These are phyloP conservation scores for Diospyros kaki DNA, from an alignment of 148 eudicot genomes.

Conservation along the genomic window DNA sequence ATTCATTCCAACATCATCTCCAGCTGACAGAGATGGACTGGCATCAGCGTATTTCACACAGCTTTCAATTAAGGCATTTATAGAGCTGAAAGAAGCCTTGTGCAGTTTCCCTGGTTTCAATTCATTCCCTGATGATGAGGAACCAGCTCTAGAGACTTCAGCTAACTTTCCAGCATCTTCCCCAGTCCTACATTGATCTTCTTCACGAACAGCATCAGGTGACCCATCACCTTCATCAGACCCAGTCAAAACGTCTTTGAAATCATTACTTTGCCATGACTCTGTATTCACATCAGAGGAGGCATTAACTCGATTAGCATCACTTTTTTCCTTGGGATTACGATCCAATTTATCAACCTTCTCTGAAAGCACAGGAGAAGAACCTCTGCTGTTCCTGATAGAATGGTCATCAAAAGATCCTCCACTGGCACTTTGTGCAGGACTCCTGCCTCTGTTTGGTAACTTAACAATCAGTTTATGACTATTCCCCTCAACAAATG, in stretches of 20 bases:
- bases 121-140: conserved; percentile 29
- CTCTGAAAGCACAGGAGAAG: conserved; percentile 56
- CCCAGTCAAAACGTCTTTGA: conserved; percentile 43
- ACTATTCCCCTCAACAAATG: conserved; percentile 36
- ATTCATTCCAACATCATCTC: conserved; percentile 89
- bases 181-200: conserved; percentile 21
- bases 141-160: conserved; percentile 28
- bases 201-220: conserved; percentile 28
- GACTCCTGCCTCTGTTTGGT: conserved; percentile 62
- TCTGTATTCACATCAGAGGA: conserved; percentile 35
- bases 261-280: conserved; percentile 40
- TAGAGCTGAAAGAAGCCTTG: conserved; percentile 70
- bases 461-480: conserved; percentile 81
- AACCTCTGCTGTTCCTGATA: conserved; percentile 46
- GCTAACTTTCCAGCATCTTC: conserved; percentile 22
- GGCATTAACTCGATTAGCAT: conserved; percentile 18
- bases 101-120: conserved; percentile 35
- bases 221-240: conserved; percentile 38
- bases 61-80: conserved; percentile 84
- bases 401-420: conserved; percentile 54
- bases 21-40: conserved; percentile 38
- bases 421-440: conserved; percentile 46
- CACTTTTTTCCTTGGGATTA: conserved; percentile 29
- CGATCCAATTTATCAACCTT: conserved; percentile 49
- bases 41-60: conserved; percentile 71